Evolutionary conservation across 345 rosid genomes (phyloP).

Genomic region (Boechera stricta): DNA sequence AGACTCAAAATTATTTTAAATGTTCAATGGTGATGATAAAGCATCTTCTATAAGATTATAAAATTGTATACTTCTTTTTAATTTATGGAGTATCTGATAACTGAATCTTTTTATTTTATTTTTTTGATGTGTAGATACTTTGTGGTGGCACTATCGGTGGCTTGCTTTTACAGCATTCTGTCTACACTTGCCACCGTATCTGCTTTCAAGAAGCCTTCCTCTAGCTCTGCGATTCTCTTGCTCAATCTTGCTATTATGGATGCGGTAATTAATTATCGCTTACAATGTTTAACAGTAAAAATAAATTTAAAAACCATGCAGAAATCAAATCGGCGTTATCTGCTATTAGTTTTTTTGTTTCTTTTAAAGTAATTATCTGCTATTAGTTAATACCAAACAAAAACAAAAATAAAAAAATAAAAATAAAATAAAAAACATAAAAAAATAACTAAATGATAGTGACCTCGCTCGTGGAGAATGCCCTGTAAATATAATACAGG

Average conservation of each 20-base stretch:
- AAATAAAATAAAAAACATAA: too few species aligned
- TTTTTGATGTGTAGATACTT: constrained; percentile 63
- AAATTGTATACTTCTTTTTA: neutral
- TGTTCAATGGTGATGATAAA: constrained; percentile 11
- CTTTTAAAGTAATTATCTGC: too few species aligned
- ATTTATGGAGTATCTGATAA: neutral
- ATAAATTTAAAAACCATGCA: too few species aligned
- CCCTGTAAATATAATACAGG: too few species aligned
- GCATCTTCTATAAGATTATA: constrained; percentile 1
- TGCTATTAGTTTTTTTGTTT: too few species aligned
- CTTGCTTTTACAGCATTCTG: constrained; percentile 67
- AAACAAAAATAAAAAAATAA: too few species aligned
- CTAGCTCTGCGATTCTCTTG: constrained; percentile 44
- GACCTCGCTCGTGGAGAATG: too few species aligned
- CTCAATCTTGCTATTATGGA: constrained; percentile 61
- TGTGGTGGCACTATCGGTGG: constrained; percentile 67
- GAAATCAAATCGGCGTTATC: too few species aligned
- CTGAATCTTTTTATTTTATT: neutral
- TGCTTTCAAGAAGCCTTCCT: constrained; percentile 50
- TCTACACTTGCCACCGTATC: constrained; percentile 59
- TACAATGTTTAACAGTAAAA: neutral
- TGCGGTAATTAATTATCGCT: constrained; percentile 49
- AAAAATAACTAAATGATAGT: too few species aligned
- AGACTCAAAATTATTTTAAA: neutral
- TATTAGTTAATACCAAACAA: too few species aligned